Conservation (phyloP, 768 basidiomycete species). For the Auriscalpium microsporum region DNA sequence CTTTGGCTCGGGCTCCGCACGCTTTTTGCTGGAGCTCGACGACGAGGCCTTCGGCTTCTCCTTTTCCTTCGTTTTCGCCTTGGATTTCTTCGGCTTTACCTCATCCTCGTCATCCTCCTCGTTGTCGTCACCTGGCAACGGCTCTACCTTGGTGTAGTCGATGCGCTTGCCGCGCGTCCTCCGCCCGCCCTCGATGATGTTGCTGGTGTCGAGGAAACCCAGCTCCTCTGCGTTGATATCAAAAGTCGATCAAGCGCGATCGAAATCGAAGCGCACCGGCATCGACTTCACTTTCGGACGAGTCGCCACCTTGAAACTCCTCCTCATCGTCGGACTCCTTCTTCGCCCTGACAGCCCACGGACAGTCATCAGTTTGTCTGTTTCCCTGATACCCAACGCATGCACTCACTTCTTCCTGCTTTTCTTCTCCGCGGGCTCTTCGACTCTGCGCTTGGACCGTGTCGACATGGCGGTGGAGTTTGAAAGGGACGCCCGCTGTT, state of each 20-base stretch:
- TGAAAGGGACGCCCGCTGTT: neutral
- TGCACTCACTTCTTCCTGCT: constrained; percentile 12
- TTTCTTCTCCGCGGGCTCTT: constrained; percentile 24
- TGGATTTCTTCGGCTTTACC: constrained; percentile 36
- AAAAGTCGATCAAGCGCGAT: neutral
- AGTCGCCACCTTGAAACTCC: constrained; percentile 17
- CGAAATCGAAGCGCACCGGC: constrained; percentile 13
- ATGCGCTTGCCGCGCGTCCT: constrained; percentile 21
- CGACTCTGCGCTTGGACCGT: constrained; percentile 24
- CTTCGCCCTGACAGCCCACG: neutral
- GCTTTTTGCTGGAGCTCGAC: constrained; percentile 1
- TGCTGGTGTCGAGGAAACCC: constrained; percentile 14
- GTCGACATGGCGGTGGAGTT: constrained; percentile 17
- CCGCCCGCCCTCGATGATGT: constrained; percentile 15
- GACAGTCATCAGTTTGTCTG: neutral
- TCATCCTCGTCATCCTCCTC: constrained; percentile 43
- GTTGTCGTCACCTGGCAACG: constrained; percentile 19
- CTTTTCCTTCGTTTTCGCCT: constrained; percentile 18
- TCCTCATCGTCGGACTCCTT: constrained; percentile 17
- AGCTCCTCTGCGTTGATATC: constrained; percentile 16
- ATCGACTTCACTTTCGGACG: constrained; percentile 16
- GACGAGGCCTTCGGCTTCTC: neutral
- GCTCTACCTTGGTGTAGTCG: constrained; percentile 23
- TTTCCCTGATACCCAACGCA: neutral
- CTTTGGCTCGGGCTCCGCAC: constrained; percentile 13